These are phyloP conservation scores for Cutaneotrichosporon mucoides DNA, from an alignment of 1,284 basidiomycete genomes.

Conservation along the genomic window DNA sequence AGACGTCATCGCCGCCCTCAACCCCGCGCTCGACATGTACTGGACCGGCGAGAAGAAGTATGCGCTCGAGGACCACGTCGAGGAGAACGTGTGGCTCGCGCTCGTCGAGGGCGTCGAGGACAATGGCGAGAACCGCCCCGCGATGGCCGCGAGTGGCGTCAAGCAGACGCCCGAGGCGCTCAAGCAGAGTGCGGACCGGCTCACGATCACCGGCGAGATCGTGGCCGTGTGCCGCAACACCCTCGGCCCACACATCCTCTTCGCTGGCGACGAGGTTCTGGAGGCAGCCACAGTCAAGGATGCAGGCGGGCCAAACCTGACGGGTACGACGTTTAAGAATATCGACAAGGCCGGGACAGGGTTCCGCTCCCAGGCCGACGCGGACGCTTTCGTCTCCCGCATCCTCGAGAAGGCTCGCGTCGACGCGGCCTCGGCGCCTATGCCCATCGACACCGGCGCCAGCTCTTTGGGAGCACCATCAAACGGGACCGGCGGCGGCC, in stretches of 20 bases:
- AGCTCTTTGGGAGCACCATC: not conserved
- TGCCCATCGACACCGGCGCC: not conserved
- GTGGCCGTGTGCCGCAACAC: slow-evolving; percentile 19
- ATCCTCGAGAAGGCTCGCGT: not conserved
- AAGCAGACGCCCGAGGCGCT: slow-evolving; percentile 4
- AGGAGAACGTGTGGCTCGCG: slow-evolving; percentile 18
- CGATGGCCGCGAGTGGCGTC: slow-evolving; percentile 3
- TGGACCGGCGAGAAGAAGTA: slow-evolving; percentile 20
- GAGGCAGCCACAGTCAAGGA: slow-evolving; percentile 13
- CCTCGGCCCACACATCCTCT: slow-evolving; percentile 12
- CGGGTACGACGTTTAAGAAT: slow-evolving; percentile 1
- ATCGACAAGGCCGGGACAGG: not conserved
- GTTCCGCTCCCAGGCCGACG: not conserved
- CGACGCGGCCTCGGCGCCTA: not conserved
- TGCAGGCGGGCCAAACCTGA: slow-evolving; percentile 16
- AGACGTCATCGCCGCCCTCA: slow-evolving; percentile 11
- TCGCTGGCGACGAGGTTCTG: slow-evolving; percentile 13
- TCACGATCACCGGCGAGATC: slow-evolving; percentile 17
- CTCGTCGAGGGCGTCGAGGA: slow-evolving; percentile 20
- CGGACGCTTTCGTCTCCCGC: not conserved
- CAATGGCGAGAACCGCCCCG: slow-evolving; percentile 6
- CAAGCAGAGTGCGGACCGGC: slow-evolving; percentile 17
- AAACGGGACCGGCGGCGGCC: not conserved
- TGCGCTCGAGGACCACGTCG: slow-evolving; percentile 15
- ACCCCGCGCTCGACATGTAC: slow-evolving; percentile 16